A percentile compares a stretch with the other conserved stretches of the same genome.
These are phyloP conservation scores for Lunasporangiospora selenospora DNA, from an alignment of 192 early-diverging fungal species.

Conservation along the genomic window DNA sequence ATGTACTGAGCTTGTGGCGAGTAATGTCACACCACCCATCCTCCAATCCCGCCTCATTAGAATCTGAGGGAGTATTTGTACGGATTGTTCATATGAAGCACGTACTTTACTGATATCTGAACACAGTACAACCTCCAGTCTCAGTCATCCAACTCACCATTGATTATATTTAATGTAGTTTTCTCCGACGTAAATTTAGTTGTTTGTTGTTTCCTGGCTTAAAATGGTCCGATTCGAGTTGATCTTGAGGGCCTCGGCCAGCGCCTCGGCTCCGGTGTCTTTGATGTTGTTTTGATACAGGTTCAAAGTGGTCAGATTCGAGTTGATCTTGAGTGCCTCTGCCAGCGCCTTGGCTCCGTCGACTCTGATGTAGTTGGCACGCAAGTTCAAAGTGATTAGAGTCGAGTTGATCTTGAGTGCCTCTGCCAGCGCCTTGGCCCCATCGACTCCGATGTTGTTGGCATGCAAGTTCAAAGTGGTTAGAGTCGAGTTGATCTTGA, in stretches of 20 bases:
- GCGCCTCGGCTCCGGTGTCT: not conserved
- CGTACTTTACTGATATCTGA: not conserved
- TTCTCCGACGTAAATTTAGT: not conserved
- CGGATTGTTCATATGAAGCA: too few species aligned
- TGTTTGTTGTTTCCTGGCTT: too few species aligned
- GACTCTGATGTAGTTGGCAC: not conserved
- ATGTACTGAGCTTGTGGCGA: too few species aligned
- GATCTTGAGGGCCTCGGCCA: slow-evolving; percentile 5
- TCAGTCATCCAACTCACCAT: not conserved
- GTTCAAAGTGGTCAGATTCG: not conserved
- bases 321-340: not conserved
- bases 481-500: slow-evolving; percentile 1
- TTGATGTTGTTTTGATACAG: not conserved
- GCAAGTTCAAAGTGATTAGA: not conserved
- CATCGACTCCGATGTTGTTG: too few species aligned
- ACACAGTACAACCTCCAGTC: not conserved
- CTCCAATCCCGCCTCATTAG: too few species aligned
- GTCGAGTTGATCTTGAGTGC: slow-evolving; percentile 3
- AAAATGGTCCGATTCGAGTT: slow-evolving; percentile 9
- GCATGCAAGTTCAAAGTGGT: not conserved
- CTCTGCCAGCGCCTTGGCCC: not conserved
- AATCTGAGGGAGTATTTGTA: not conserved
- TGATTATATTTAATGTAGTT: not conserved
- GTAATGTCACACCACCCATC: too few species aligned
- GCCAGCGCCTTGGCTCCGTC: not conserved